Conservation (phyloP, 2,329 filamentous ascomycete genomes). For the Aspergillus sp. region DNA sequence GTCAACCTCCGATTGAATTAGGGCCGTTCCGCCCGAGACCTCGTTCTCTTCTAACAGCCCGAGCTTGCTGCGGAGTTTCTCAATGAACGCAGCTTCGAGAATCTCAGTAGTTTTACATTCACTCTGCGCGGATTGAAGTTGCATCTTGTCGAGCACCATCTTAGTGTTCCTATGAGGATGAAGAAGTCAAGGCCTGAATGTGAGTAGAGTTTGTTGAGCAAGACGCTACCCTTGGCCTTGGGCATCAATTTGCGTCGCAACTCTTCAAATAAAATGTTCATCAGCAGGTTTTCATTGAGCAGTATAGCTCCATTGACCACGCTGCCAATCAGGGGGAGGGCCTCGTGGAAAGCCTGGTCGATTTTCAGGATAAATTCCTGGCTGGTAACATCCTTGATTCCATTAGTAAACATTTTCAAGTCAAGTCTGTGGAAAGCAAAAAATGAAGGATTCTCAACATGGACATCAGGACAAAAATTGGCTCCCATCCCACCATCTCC, state of each 20-base stretch:
- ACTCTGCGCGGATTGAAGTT: neutral
- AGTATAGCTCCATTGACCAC: constrained; percentile 26
- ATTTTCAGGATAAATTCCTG: constrained; percentile 10
- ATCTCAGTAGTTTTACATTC: neutral
- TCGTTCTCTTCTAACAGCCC: neutral
- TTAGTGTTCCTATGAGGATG: constrained; percentile 1
- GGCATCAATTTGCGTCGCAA: constrained; percentile 26
- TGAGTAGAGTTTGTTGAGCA: constrained; percentile 13
- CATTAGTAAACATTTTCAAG: neutral
- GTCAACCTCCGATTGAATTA: neutral
- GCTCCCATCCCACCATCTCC: constrained; percentile 4
- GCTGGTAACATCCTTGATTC: constrained; percentile 10
- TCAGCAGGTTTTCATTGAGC: constrained; percentile 27
- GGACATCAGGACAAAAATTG: constrained; percentile 5
- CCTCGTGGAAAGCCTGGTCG: constrained; percentile 11
- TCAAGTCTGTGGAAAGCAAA: neutral
- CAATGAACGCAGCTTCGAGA: neutral
- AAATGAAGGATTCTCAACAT: constrained; percentile 2
- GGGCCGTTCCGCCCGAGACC: neutral
- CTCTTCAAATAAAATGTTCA: constrained; percentile 23
- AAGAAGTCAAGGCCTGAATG: constrained; percentile 10
- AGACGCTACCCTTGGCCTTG: constrained; percentile 32
- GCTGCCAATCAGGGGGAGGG: constrained; percentile 19
- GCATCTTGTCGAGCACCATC: neutral
- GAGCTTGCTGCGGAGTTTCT: neutral